Evolutionary conservation across 805 yeast genomes (phyloP), one percentile per base, ranked within the genome.

Genomic region (Wickerhamiella bombiphila): DNA sequence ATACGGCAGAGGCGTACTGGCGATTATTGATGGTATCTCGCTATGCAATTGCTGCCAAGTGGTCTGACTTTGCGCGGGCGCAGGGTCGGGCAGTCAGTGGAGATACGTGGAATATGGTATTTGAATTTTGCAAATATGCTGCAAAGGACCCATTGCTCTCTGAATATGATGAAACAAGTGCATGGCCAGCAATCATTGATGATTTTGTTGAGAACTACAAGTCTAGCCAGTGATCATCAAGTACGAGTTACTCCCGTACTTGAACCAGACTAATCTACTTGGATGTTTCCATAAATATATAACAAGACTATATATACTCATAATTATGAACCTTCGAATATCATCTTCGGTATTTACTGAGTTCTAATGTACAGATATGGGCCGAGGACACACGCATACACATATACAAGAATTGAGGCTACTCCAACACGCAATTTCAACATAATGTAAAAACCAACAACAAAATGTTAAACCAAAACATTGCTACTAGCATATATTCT

Each of bases 101-200:
- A 44, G 98, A 88, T 51, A 71, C 76, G 18, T 88, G 96, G 96
- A 67, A 70, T 43, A 85, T 86, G 96, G 61, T 80, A 39, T 67
- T 67, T 38, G 72, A 74, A 39, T 82, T 85, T 50, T 57, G 77
- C 39, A 49, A 48, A 57, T 61, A 38, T 69, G 70, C 42, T 65
- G 44, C 54, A 2, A 22, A 40, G 14, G 80, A 81, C 42, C 72
- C 79, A 0, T 44, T 51, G 1, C 60, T 88, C 4, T 57, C 58
- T 13, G 59, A 57, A 2, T 86, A 85, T 56, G 86, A 79, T 48
- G 91, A 78, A 45, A 69, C 70, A 47, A 85, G 79, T 18, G 80
- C 95, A 1, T 88, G 97, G 97, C 98, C 97, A 4, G 72, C 80
- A 38, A 61, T 82, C 14, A 72, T 88, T 46, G 98, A 88, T 55